Conservation (phyloP, 495 filamentous ascomycete genomes). For the Penicillium malachiteum region DNA sequence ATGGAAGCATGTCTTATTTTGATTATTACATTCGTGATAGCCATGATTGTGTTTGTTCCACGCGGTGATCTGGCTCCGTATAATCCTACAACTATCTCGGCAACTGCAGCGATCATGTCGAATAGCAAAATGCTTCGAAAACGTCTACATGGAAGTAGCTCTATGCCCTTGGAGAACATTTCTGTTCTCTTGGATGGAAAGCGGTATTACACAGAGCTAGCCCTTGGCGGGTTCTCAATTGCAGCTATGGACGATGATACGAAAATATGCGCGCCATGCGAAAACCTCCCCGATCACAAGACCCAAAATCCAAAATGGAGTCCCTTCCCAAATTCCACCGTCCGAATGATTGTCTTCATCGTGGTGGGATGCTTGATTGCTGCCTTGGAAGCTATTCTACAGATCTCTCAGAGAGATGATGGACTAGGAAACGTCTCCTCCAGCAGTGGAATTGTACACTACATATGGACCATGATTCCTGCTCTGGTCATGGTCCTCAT, state of each 20-base stretch:
- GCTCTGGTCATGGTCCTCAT: constrained; percentile 8
- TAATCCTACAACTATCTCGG: constrained; percentile 5
- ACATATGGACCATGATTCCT: constrained; percentile 15
- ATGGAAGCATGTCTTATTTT: constrained; percentile 13
- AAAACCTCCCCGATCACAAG: not conserved
- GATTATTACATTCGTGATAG: not conserved
- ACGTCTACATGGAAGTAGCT: constrained; percentile 1
- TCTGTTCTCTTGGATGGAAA: not conserved
- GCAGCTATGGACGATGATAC: not conserved
- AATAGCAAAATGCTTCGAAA: constrained; percentile 1
- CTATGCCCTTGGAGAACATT: not conserved
- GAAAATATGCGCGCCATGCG: not conserved
- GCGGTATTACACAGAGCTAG: not conserved
- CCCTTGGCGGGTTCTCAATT: not conserved
- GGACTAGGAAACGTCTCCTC: constrained; percentile 10
- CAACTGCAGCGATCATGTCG: constrained; percentile 9
- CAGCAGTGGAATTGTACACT: constrained; percentile 2
- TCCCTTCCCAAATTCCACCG: constrained; percentile 10
- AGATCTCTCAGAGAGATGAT: constrained; percentile 6
- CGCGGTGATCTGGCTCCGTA: not conserved
- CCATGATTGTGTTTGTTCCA: not conserved
- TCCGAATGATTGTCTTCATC: constrained; percentile 6
- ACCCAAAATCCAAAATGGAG: constrained; percentile 4
- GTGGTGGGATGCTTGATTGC: constrained; percentile 1
- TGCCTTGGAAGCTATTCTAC: constrained; percentile 8